phyloP scores from a whole-genome alignment of 306 rosid genomes.

The Quercus rubra region DNA sequence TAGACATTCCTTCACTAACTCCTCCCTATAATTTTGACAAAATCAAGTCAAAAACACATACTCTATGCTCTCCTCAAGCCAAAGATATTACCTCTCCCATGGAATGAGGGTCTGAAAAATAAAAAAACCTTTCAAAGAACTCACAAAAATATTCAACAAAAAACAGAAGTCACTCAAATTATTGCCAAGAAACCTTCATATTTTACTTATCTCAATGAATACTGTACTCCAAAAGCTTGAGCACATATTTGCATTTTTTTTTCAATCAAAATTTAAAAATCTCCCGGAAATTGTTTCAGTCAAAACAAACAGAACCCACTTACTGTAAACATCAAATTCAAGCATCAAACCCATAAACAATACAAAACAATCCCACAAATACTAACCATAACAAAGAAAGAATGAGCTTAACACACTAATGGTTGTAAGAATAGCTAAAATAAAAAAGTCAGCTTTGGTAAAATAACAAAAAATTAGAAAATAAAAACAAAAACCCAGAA shows the following conservation, averaged over 20 bases:
- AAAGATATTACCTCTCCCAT: not conserved
- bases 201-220: not conserved
- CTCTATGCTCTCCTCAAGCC: not conserved
- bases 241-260: not conserved
- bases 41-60: not conserved
- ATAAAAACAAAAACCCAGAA: not conserved
- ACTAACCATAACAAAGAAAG: too few relatives aligned
- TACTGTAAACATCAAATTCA: too few relatives aligned
- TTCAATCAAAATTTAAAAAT: not conserved
- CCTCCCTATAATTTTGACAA: slow-evolving; percentile 39
- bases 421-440: too few relatives aligned
- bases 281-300: not conserved
- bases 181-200: not conserved
- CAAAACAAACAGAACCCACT: not conserved
- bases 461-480: not conserved
- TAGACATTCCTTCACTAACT: slow-evolving; percentile 54
- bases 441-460: too few relatives aligned
- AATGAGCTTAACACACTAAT: too few relatives aligned
- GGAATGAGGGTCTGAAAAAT: not conserved
- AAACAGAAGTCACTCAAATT: not conserved
- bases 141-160: not conserved
- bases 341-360: too few relatives aligned
- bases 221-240: not conserved
- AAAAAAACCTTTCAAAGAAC: not conserved
- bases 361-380: too few relatives aligned